These are phyloP conservation scores for Sugiyamaella novakii DNA, from an alignment of 1,139 yeast genomes.

Conservation along the genomic window DNA sequence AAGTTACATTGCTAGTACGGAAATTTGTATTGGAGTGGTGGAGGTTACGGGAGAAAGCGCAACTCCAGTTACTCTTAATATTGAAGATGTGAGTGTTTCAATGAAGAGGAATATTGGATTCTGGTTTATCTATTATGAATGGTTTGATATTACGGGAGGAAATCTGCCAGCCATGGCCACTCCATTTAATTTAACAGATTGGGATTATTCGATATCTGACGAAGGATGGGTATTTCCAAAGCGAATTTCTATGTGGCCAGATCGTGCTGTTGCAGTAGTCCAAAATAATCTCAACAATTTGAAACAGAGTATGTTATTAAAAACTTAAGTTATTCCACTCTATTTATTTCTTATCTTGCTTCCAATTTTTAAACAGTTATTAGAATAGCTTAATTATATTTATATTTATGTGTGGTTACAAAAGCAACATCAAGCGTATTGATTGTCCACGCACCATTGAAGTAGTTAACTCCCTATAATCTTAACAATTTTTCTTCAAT, in stretches of 20 bases:
- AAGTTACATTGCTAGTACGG: constrained; percentile 11
- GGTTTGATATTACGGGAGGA: constrained; percentile 13
- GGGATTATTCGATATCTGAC: constrained; percentile 7
- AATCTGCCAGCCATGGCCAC: constrained; percentile 13
- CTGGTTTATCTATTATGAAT: constrained; percentile 15
- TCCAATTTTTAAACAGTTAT: background rate
- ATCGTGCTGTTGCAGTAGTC: constrained; percentile 8
- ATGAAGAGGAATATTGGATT: constrained; percentile 17
- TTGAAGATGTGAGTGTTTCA: constrained; percentile 15
- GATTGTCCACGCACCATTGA: too few relatives aligned
- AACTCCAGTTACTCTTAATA: constrained; percentile 2
- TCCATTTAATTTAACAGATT: constrained; percentile 4
- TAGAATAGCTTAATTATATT: too few relatives aligned
- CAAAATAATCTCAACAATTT: constrained; percentile 16
- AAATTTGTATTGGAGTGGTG: constrained; percentile 14
- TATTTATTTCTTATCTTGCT: background rate
- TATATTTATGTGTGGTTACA: too few relatives aligned
- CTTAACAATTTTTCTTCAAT: too few relatives aligned
- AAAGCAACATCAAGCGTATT: too few relatives aligned
- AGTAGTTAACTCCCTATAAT: too few relatives aligned
- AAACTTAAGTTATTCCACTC: background rate
- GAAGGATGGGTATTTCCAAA: constrained; percentile 15
- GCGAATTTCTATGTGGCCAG: constrained; percentile 13
- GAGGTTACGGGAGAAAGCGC: constrained; percentile 6
- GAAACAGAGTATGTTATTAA: constrained; percentile 1